Evolutionary conservation across 495 filamentous ascomycete genomes (phyloP).

Genomic region (Neurospora cerealis): DNA sequence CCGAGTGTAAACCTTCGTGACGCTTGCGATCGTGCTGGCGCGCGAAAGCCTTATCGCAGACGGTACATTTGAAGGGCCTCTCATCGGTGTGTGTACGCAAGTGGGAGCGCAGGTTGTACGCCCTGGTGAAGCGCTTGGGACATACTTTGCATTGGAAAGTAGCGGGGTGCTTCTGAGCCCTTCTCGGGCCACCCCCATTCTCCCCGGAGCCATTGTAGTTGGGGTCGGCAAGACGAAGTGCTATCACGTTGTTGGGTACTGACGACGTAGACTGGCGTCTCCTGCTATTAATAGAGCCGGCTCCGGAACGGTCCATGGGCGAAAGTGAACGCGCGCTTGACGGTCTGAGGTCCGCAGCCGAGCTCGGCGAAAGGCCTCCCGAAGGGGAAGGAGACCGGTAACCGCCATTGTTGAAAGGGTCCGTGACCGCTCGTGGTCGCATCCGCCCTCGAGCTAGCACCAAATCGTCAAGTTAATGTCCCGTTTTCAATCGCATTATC

Average conservation of each 20-base stretch:
- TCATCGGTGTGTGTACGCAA: conserved; percentile 88
- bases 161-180: conserved; percentile 89
- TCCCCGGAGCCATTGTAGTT: conserved; percentile 51
- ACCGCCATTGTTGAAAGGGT: conserved; percentile 49
- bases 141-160: conserved; percentile 83
- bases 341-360: conserved; percentile 35
- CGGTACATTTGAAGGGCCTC: conserved; percentile 86
- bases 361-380: conserved; percentile 33
- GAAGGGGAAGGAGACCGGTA: conserved; percentile 24
- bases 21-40: conserved; percentile 89
- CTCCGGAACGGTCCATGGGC: conserved; percentile 48
- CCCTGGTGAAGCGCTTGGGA: conserved; percentile 79
- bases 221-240: conserved; percentile 83
- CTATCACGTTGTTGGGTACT: conserved; percentile 82
- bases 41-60: conserved; percentile 93
- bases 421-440: conserved; percentile 63
- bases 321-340: conserved; percentile 57
- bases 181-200: conserved; percentile 47
- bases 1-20: conserved; percentile 82
- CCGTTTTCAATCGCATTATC: background rate
- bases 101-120: conserved; percentile 87
- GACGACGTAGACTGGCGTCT: conserved; percentile 84
- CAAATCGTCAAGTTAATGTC: background rate
- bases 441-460: conserved; percentile 9
- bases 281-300: conserved; percentile 43